Evolutionary conservation across 768 basidiomycete species (phyloP).

Genomic region (Termitomyces sp.): DNA sequence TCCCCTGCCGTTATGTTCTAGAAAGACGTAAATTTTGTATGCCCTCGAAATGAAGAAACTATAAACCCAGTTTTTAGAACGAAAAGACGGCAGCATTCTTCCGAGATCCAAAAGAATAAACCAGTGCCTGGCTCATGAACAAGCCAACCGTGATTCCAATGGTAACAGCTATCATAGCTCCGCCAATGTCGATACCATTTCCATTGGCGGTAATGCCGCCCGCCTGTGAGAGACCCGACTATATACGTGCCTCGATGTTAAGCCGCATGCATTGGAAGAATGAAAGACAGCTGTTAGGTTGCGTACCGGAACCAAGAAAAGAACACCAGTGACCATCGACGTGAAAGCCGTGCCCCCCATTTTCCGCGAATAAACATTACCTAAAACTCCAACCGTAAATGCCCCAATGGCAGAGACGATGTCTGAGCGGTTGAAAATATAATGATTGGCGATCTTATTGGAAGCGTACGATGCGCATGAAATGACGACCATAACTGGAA

Average conservation of each 20-base stretch:
- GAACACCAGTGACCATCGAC: constrained; percentile 84
- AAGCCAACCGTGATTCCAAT: constrained; percentile 88
- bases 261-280: background rate
- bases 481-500: constrained; percentile 81
- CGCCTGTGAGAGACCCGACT: constrained; percentile 84
- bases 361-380: constrained; percentile 76
- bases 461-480: constrained; percentile 75
- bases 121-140: constrained; percentile 83
- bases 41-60: background rate
- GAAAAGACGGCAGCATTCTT: constrained; percentile 87
- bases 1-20: constrained; percentile 90
- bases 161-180: constrained; percentile 85
- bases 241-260: constrained; percentile 21
- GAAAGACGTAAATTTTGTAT: constrained; percentile 7
- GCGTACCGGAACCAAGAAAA: constrained; percentile 78
- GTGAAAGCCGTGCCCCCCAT: constrained; percentile 87
- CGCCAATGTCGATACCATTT: constrained; percentile 78
- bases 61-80: constrained; percentile 39
- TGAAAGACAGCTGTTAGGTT: constrained; percentile 22
- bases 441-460: constrained; percentile 80
- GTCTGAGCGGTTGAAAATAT: constrained; percentile 81
- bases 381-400: constrained; percentile 73
- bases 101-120: constrained; percentile 80
- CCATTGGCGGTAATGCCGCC: constrained; percentile 82
- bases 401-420: constrained; percentile 83